These are phyloP conservation scores for Raffaelea deltoideospora DNA, from an alignment of 2,329 filamentous ascomycete species.

Conservation along the genomic window DNA sequence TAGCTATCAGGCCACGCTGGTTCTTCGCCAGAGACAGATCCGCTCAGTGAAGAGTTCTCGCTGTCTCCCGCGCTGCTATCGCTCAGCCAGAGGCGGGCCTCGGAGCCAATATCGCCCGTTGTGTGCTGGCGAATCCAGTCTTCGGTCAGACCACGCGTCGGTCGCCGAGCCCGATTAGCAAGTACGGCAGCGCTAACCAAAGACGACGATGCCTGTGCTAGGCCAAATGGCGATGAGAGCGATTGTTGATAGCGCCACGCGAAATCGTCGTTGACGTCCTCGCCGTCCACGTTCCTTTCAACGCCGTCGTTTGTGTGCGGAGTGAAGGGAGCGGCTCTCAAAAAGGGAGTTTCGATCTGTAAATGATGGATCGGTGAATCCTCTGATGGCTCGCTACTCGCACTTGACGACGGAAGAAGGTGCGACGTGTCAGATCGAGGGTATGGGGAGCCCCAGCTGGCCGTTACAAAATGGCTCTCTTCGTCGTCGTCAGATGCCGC, in stretches of 20 bases:
- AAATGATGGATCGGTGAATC: constrained; percentile 46
- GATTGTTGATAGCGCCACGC: not conserved
- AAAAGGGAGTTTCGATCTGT: constrained; percentile 45
- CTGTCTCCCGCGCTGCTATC: constrained; percentile 60
- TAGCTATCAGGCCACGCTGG: constrained; percentile 33
- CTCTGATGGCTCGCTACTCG: constrained; percentile 43
- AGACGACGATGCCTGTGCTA: constrained; percentile 13
- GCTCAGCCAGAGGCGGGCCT: constrained; percentile 71
- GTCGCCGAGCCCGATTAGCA: constrained; percentile 45
- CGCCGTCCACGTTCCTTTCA: not conserved
- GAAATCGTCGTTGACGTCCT: not conserved
- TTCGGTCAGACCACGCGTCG: constrained; percentile 52
- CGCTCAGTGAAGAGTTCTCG: constrained; percentile 61
- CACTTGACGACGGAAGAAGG: constrained; percentile 33
- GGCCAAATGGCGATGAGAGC: not conserved
- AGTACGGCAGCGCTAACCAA: constrained; percentile 42
- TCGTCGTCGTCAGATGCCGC: constrained; percentile 13
- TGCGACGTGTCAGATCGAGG: constrained; percentile 43
- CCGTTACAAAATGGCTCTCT: constrained; percentile 43
- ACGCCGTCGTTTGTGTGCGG: constrained; percentile 19
- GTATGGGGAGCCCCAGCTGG: constrained; percentile 89
- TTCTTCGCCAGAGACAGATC: constrained; percentile 39
- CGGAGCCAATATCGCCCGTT: constrained; percentile 51
- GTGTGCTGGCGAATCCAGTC: constrained; percentile 79
- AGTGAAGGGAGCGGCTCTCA: constrained; percentile 38